Conservation (phyloP, 768 basidiomycete genomes). For the Kwoniella mangroviensis region DNA sequence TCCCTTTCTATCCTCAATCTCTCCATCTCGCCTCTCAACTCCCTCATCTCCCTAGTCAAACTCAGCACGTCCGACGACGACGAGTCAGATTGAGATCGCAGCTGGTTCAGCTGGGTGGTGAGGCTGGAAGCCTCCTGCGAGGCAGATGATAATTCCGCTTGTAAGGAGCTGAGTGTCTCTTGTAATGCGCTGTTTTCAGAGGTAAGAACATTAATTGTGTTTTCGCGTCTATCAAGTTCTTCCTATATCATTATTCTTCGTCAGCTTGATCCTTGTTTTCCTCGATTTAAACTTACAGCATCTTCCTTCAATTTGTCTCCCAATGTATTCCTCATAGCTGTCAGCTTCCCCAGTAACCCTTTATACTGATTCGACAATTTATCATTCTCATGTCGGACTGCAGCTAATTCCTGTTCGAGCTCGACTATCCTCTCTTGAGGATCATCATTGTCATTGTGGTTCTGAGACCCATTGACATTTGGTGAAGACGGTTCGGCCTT, state of each 20-base stretch:
- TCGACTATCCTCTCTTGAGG: slow-evolving; percentile 45
- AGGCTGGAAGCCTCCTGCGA: slow-evolving; percentile 75
- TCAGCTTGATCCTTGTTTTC: too few species aligned
- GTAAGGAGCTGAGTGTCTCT: slow-evolving; percentile 75
- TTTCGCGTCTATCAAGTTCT: slow-evolving; percentile 93
- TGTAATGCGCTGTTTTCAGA: slow-evolving; percentile 76
- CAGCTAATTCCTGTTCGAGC: slow-evolving; percentile 75
- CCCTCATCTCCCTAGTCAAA: slow-evolving; percentile 71
- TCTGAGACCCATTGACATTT: neutral
- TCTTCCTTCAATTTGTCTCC: slow-evolving; percentile 95
- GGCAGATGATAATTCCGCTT: slow-evolving; percentile 75
- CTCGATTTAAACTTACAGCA: slow-evolving; percentile 65
- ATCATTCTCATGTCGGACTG: slow-evolving; percentile 83
- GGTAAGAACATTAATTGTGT: slow-evolving; percentile 76
- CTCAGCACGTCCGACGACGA: slow-evolving; percentile 50
- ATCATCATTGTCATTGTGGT: slow-evolving; percentile 2
- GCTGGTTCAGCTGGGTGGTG: slow-evolving; percentile 66
- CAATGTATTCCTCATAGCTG: slow-evolving; percentile 87
- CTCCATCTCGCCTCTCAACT: slow-evolving; percentile 84
- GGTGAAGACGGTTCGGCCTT: neutral
- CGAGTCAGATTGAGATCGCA: slow-evolving; percentile 56
- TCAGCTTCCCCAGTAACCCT: slow-evolving; percentile 82
- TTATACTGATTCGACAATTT: slow-evolving; percentile 82
- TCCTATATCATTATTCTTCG: slow-evolving; percentile 66
- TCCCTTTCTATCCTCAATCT: slow-evolving; percentile 79